phyloP scores from a whole-genome alignment of 129 eudicot species.

The Tanacetum coccineum region DNA sequence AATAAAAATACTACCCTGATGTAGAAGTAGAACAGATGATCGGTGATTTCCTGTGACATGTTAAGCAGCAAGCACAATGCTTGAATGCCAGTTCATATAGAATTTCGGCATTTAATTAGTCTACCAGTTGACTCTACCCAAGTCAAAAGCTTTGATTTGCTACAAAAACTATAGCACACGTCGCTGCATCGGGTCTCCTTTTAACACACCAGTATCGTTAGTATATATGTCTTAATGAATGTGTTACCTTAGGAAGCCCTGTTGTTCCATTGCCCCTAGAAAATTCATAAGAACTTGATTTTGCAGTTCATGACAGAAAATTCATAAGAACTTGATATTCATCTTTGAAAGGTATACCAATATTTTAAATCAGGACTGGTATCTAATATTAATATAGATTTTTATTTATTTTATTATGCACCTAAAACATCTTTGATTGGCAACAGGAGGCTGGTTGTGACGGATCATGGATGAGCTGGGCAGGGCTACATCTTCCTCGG shows the following conservation, averaged over 20 bases:
- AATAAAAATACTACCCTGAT: too few relatives aligned
- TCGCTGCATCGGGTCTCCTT: neutral
- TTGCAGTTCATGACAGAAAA: conserved; percentile 98
- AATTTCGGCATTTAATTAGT: too few relatives aligned
- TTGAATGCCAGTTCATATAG: too few relatives aligned
- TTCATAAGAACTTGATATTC: too few relatives aligned
- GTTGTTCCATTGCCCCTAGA: neutral
- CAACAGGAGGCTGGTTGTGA: conserved; percentile 82
- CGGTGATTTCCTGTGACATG: too few relatives aligned
- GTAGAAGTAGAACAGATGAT: too few relatives aligned
- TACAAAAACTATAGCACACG: neutral
- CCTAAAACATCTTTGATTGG: conserved; percentile 11
- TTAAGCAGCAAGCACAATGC: neutral
- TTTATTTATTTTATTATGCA: neutral
- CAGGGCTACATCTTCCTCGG: conserved; percentile 95
- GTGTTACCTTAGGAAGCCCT: conserved; percentile 9
- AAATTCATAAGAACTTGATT: conserved; percentile 16
- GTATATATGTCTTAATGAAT: neutral
- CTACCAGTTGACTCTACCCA: neutral
- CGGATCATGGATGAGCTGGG: conserved; percentile 99
- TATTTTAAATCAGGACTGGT: neutral
- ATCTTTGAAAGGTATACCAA: conserved; percentile 61
- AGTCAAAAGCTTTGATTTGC: neutral
- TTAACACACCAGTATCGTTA: neutral
- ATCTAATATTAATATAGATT: too few relatives aligned